Percentiles rank a stretch among this genome's conserved stretches.
Evolutionary conservation across 495 filamentous ascomycete genomes (phyloP).

Genomic region (Hypoxylon intermedium): DNA sequence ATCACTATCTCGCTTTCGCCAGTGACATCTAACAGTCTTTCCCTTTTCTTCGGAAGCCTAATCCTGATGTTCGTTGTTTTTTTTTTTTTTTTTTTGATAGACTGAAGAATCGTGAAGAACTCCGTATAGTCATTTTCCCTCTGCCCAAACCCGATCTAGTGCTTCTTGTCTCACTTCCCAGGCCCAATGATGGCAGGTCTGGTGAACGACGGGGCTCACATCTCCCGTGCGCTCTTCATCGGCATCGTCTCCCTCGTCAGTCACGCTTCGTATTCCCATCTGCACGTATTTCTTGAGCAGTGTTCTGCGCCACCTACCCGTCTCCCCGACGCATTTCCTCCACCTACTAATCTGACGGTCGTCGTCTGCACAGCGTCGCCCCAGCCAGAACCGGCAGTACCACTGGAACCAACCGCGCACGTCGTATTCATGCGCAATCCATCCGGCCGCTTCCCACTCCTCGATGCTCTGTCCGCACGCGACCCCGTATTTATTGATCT

Average conservation of each 20-base stretch:
- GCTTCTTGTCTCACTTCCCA: constrained; percentile 55
- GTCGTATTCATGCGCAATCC: constrained; percentile 56
- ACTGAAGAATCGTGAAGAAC: background rate
- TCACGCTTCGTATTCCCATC: constrained; percentile 52
- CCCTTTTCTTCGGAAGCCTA: no score
- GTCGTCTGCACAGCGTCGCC: constrained; percentile 57
- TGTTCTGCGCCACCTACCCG: constrained; percentile 52
- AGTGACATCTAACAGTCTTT: no score
- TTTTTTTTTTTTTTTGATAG: no score
- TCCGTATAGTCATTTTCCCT: constrained; percentile 21
- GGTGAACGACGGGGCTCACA: constrained; percentile 59
- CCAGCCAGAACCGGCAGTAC: constrained; percentile 58
- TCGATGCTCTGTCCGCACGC: constrained; percentile 58
- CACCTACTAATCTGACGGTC: constrained; percentile 56
- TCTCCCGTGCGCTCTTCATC: constrained; percentile 45
- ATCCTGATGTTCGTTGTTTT: no score
- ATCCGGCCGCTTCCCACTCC: constrained; percentile 58
- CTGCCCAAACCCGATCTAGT: constrained; percentile 53
- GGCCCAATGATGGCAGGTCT: constrained; percentile 61
- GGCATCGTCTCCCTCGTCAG: constrained; percentile 52
- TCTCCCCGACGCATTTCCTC: constrained; percentile 57
- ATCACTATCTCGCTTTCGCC: background rate
- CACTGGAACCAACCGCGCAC: constrained; percentile 61
- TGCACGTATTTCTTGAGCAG: constrained; percentile 54
- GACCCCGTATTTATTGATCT: constrained; percentile 57